phyloP scores from a whole-genome alignment of 495 filamentous ascomycete genomes.

The Cercophora sp. region DNA sequence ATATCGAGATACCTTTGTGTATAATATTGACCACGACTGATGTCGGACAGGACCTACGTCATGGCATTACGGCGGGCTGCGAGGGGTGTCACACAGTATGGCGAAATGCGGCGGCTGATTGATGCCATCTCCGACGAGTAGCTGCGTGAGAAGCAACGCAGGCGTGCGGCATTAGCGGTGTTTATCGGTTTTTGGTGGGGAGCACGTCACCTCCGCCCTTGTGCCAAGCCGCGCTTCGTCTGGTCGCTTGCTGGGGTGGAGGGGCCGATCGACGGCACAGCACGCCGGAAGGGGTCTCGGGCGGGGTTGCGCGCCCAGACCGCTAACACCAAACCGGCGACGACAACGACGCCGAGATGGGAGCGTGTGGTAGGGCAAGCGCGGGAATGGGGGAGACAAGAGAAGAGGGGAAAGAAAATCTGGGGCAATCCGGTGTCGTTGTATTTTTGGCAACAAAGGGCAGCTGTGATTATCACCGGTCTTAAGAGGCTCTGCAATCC shows the following conservation, averaged over 20 bases:
- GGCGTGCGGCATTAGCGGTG: slow-evolving; percentile 9
- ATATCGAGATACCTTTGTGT: no score
- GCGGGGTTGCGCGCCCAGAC: no score
- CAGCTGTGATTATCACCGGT: neutral
- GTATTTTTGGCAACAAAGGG: slow-evolving; percentile 1
- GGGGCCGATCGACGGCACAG: neutral
- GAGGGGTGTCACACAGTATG: slow-evolving; percentile 14
- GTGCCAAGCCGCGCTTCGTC: no score
- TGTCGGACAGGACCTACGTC: no score
- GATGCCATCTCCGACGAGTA: slow-evolving; percentile 12
- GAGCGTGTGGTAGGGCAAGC: no score
- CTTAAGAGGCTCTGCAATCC: neutral
- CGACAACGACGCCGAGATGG: no score
- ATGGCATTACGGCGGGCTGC: no score
- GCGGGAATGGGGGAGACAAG: no score
- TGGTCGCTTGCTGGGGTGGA: neutral
- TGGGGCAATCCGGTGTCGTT: neutral
- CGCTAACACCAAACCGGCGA: no score
- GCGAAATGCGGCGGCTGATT: slow-evolving; percentile 22
- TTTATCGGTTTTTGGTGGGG: neutral
- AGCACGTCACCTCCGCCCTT: slow-evolving; percentile 10
- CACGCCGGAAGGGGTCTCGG: no score
- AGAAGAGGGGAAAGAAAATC: neutral
- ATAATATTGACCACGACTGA: no score
- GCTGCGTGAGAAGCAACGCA: neutral